Conservation (phyloP, 2,329 filamentous ascomycete species). For the Leptographium lundbergii region DNA sequence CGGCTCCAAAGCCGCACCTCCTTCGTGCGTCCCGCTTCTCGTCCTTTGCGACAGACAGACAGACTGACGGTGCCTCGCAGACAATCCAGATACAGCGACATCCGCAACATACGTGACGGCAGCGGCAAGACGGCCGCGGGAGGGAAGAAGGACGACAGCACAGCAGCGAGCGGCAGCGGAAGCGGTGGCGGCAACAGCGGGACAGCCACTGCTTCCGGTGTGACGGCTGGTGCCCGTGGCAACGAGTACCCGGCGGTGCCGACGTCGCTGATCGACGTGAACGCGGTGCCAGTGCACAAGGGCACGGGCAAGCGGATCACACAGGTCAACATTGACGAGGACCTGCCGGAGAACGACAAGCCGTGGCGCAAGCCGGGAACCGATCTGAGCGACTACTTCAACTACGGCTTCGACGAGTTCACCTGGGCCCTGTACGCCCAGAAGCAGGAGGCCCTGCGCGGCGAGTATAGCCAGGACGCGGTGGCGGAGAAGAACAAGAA, state of each 20-base stretch:
- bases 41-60: background rate
- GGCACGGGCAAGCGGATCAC: slow-evolving; percentile 70
- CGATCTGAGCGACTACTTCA: slow-evolving; percentile 95
- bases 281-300: slow-evolving; percentile 69
- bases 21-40: slow-evolving; percentile 34
- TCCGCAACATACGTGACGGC: slow-evolving; percentile 41
- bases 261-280: slow-evolving; percentile 75
- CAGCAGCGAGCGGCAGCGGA: slow-evolving; percentile 1
- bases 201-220: slow-evolving; percentile 25
- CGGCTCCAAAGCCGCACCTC: slow-evolving; percentile 45
- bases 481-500: slow-evolving; percentile 61
- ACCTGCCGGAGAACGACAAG: slow-evolving; percentile 71
- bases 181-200: slow-evolving; percentile 16
- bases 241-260: slow-evolving; percentile 41
- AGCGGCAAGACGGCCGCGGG: background rate
- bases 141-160: slow-evolving; percentile 30
- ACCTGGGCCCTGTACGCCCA: slow-evolving; percentile 91
- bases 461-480: slow-evolving; percentile 58
- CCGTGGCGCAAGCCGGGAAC: slow-evolving; percentile 92
- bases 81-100: slow-evolving; percentile 51
- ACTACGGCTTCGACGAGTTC: slow-evolving; percentile 98
- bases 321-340: slow-evolving; percentile 61
- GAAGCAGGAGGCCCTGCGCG: slow-evolving; percentile 70
- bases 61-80: slow-evolving; percentile 22
- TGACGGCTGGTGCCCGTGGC: background rate